Evolutionary conservation across 176 grass and related monocot genomes (phyloP), one percentile per base, ranked within the genome.

Genomic region (Luzula sylvatica): DNA sequence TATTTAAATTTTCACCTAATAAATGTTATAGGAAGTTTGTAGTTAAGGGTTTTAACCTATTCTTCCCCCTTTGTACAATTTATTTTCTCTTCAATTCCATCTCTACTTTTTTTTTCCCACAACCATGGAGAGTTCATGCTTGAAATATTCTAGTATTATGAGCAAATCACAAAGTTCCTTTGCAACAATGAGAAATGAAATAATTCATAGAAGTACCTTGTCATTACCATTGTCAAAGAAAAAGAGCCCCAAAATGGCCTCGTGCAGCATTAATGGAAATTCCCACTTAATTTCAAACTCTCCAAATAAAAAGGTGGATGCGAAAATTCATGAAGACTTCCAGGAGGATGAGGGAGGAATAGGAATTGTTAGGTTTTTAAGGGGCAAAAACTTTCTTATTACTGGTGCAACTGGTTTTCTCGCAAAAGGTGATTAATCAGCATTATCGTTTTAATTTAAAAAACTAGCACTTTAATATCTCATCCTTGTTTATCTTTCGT

Each of bases 401-500:
- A 95, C 90, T 11, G 90, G 90, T 17, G 90, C 80, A 18, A 95
- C 84, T 21, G 90, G 90, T 2, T 95, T 95, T 78, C 70, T 95
- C 11, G 84, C 77, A 0, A 95, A 95, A 86, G 90, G 90, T 95
- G 40, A 48, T 35, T 35, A 35, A 35, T 35, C 9, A 7, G 30
- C 30, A 35, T 35, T n/a, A n/a, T n/a, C n/a, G n/a, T n/a, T n/a
- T n/a, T n/a, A n/a, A n/a, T n/a, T n/a, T n/a, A n/a, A n/a, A n/a
- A 9, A 30, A 1, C n/a, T 55, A 19, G 24, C 29, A 55, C 3
- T 16, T 46, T 76, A 27, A 15, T 62, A 48, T 49, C 0, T 11
- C 18, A 52, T 11, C 1, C 8, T 54, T 61, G 14, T 61, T 40
- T 38, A 47, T 45, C 13, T 29, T 39, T 14, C 1, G 20, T n/a